phyloP scores from a whole-genome alignment of 2,329 filamentous ascomycete species.

The Elsinoe arachidis region DNA sequence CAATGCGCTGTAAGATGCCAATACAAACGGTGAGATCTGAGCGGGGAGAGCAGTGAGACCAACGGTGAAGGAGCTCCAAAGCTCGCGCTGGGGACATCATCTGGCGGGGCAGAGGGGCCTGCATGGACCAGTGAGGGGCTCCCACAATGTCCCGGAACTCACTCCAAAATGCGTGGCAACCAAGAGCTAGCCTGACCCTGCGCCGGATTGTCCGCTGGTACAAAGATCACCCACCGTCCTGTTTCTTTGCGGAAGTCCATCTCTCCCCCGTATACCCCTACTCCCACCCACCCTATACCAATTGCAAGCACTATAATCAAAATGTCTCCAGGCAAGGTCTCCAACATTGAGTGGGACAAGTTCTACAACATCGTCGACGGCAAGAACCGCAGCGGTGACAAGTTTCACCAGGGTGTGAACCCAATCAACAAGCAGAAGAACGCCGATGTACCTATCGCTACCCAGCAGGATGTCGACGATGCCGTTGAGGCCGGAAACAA shows the following conservation, averaged over 20 bases:
- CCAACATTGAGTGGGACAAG: constrained; percentile 28
- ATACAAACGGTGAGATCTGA: constrained; percentile 3
- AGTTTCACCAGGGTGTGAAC: constrained; percentile 28
- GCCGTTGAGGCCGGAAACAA: constrained; percentile 29
- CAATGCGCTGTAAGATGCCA: not conserved
- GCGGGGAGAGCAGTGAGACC: not conserved
- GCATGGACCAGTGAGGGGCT: constrained; percentile 4
- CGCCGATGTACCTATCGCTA: constrained; percentile 30
- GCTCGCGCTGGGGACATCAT: not conserved
- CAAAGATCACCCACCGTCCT: constrained; percentile 9
- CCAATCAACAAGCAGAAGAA: constrained; percentile 30
- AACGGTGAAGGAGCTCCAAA: not conserved
- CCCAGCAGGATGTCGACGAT: constrained; percentile 32
- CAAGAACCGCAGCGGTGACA: constrained; percentile 25
- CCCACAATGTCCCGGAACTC: not conserved
- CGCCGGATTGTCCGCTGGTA: constrained; percentile 1
- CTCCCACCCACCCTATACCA: not conserved
- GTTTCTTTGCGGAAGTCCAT: not conserved
- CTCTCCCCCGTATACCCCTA: not conserved
- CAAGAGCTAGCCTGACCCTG: constrained; percentile 5
- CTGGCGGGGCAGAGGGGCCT: constrained; percentile 6
- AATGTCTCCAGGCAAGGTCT: constrained; percentile 40
- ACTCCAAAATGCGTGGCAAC: constrained; percentile 8
- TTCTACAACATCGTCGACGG: constrained; percentile 34
- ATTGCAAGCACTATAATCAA: constrained; percentile 15